Percentiles rank a stretch among this genome's conserved stretches.
Conservation (phyloP, 768 basidiomycete species). For the Agrocybe chaxingu region DNA sequence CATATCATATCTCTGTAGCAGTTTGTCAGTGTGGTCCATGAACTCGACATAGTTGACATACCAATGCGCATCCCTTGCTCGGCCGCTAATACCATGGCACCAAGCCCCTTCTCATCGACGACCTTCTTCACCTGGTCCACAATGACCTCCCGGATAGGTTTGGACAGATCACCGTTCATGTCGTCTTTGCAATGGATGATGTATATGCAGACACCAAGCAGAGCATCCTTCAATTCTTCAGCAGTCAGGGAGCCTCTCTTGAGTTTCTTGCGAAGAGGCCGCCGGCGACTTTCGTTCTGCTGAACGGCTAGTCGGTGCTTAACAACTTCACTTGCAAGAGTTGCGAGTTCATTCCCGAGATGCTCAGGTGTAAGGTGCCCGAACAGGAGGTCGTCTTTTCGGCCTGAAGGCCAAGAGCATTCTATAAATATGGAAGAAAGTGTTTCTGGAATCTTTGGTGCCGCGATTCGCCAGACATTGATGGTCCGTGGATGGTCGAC, state of each 20-base stretch:
- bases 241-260: constrained; percentile 34
- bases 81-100: constrained; percentile 65
- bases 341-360: constrained; percentile 68
- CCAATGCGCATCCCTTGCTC: constrained; percentile 82
- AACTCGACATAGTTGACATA: constrained; percentile 33
- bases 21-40: not conserved
- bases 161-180: constrained; percentile 41
- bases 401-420: constrained; percentile 82
- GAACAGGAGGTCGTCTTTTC: constrained; percentile 65
- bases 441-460: constrained; percentile 64
- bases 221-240: constrained; percentile 46
- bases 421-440: constrained; percentile 90
- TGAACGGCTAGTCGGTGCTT: constrained; percentile 30
- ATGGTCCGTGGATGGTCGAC: constrained; percentile 56
- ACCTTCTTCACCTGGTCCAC: constrained; percentile 67
- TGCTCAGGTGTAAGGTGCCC: constrained; percentile 87
- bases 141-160: constrained; percentile 64
- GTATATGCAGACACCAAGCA: constrained; percentile 66
- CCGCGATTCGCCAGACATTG: constrained; percentile 80
- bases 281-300: constrained; percentile 18
- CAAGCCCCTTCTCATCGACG: constrained; percentile 60
- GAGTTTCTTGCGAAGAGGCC: constrained; percentile 36
- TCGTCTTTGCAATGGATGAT: constrained; percentile 88
- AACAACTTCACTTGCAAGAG: constrained; percentile 67
- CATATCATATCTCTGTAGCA: constrained; percentile 29